Conservation (phyloP, 2,329 filamentous ascomycete genomes). For the Aureobasidium sp. region DNA sequence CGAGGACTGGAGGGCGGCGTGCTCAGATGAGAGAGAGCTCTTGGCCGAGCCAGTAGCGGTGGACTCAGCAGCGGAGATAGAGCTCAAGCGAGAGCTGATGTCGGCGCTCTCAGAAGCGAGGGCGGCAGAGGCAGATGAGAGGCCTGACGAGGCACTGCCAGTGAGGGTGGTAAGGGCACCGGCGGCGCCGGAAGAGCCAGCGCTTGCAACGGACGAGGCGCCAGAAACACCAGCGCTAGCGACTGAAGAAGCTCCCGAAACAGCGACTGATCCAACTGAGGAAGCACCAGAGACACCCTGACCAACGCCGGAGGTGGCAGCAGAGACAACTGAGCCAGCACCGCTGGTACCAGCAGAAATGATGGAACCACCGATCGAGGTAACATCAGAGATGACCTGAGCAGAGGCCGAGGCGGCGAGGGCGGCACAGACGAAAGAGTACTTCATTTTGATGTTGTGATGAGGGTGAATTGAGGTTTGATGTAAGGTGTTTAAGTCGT, state of each 20-base stretch:
- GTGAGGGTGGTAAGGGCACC: not conserved
- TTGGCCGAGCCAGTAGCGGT: slow-evolving; percentile 14
- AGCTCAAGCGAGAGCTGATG: not conserved
- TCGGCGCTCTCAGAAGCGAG: not conserved
- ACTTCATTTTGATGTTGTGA: slow-evolving; percentile 10
- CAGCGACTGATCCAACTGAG: not conserved
- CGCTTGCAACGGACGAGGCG: not conserved
- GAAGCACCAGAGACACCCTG: slow-evolving; percentile 1
- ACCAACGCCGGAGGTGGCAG: not conserved
- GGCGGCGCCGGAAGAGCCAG: not conserved
- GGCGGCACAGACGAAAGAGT: slow-evolving; percentile 10
- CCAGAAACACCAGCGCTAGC: not conserved
- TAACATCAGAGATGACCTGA: slow-evolving; percentile 6
- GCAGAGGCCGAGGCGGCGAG: slow-evolving; percentile 11
- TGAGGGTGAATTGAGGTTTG: slow-evolving; percentile 1
- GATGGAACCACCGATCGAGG: not conserved
- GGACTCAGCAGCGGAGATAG: not conserved
- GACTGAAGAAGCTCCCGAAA: slow-evolving; percentile 4
- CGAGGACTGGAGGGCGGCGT: not conserved
- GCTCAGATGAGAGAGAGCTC: slow-evolving; percentile 14
- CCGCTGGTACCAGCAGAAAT: not conserved
- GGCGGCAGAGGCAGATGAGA: not conserved
- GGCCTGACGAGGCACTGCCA: not conserved
- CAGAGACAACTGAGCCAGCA: slow-evolving; percentile 3
- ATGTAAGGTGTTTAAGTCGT: not conserved